Evolutionary conservation across 2,329 filamentous ascomycete species (phyloP).

Genomic region (Juglanconis sp.): DNA sequence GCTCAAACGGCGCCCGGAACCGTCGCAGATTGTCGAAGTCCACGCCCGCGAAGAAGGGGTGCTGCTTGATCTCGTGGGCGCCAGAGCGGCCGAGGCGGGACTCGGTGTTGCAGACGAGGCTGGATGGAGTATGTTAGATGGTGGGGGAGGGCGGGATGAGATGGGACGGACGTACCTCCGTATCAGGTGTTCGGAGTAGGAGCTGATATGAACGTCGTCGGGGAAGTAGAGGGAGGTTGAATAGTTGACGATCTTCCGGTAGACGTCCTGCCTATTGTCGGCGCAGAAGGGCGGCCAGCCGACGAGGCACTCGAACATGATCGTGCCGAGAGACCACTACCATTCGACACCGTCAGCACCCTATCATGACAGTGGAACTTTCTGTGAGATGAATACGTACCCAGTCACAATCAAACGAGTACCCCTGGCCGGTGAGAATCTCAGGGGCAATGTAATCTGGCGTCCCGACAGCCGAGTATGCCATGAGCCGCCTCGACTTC

Average conservation of each 20-base stretch:
- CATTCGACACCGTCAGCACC: neutral
- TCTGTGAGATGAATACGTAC: neutral
- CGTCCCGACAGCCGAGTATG: slow-evolving; percentile 77
- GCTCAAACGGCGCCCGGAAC: slow-evolving; percentile 74
- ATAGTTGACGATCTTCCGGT: slow-evolving; percentile 80
- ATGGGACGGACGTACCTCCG: slow-evolving; percentile 51
- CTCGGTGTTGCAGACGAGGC: slow-evolving; percentile 68
- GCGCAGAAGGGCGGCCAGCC: slow-evolving; percentile 82
- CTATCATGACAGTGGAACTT: neutral
- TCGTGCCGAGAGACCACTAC: slow-evolving; percentile 74
- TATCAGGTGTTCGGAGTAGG: slow-evolving; percentile 69
- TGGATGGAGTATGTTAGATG: slow-evolving; percentile 27
- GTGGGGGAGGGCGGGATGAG: neutral
- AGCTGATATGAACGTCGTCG: slow-evolving; percentile 66
- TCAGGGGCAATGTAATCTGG: slow-evolving; percentile 80
- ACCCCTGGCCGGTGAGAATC: slow-evolving; percentile 74
- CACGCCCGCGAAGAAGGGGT: slow-evolving; percentile 75
- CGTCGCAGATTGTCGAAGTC: slow-evolving; percentile 69
- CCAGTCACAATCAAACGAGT: slow-evolving; percentile 75
- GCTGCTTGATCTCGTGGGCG: slow-evolving; percentile 68
- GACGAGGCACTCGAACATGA: slow-evolving; percentile 82
- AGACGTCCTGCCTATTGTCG: slow-evolving; percentile 73
- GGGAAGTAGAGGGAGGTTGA: slow-evolving; percentile 72
- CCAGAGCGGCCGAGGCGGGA: slow-evolving; percentile 68
- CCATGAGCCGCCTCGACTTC: slow-evolving; percentile 73